These are phyloP conservation scores for Talaromyces sp. DNA, from an alignment of 2,329 filamentous ascomycete genomes.

Conservation along the genomic window DNA sequence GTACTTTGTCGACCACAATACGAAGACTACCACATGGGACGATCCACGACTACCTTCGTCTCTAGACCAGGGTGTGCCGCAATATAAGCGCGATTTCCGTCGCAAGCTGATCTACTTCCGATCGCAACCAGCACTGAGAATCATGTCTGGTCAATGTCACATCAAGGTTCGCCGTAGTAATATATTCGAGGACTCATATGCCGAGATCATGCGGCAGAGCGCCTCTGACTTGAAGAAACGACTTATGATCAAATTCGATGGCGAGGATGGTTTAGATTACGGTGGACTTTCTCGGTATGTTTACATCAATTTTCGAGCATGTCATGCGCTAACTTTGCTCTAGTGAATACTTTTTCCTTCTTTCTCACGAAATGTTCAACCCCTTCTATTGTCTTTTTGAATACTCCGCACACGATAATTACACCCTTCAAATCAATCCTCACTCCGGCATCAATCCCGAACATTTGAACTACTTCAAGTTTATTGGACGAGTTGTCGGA, in stretches of 20 bases:
- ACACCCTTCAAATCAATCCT: conserved; percentile 98
- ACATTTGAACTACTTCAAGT: conserved; percentile 99
- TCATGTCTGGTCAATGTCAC: conserved; percentile 93
- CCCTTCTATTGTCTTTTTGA: conserved; percentile 99
- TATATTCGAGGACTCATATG: conserved; percentile 98
- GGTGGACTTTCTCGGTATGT: conserved; percentile 80
- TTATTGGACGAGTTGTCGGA: conserved; percentile 95
- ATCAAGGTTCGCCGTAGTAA: conserved; percentile 95
- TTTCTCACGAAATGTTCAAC: conserved; percentile 99
- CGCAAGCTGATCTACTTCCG: conserved; percentile 99
- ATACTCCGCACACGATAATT: conserved; percentile 99
- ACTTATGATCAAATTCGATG: conserved; percentile 99
- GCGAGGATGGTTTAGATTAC: conserved; percentile 96
- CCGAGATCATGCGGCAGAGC: conserved; percentile 95
- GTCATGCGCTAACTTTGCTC: not conserved
- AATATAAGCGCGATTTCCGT: conserved; percentile 99
- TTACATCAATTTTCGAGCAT: not conserved
- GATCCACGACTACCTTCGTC: conserved; percentile 93
- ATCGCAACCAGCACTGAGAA: conserved; percentile 92
- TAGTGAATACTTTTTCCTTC: conserved; percentile 97
- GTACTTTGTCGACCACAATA: conserved; percentile 99
- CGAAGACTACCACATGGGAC: conserved; percentile 99
- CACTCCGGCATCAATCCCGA: conserved; percentile 99
- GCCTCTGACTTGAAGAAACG: conserved; percentile 96
- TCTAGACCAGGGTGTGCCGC: conserved; percentile 94